Percentiles rank a stretch among this genome's conserved stretches.
These are phyloP conservation scores for Podospora australis DNA, from an alignment of 495 filamentous ascomycete species.

Conservation along the genomic window DNA sequence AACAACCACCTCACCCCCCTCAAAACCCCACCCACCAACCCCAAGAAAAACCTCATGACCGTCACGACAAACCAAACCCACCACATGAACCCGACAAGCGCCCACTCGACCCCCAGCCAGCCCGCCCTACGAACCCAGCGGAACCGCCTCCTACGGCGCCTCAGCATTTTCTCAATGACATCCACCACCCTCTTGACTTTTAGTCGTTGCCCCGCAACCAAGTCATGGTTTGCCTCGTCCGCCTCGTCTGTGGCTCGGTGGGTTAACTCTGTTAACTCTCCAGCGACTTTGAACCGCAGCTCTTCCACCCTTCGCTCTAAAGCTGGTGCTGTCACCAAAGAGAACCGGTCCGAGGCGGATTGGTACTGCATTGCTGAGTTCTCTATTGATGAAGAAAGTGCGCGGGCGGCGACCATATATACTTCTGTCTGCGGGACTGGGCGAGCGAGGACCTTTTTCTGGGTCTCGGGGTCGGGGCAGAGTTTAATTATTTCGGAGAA, in stretches of 20 bases:
- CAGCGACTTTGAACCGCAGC: conserved; percentile 29
- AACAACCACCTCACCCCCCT: conserved; percentile 66
- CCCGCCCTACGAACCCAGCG: conserved; percentile 63
- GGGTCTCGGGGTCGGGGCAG: conserved; percentile 17
- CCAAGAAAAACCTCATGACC: conserved; percentile 55
- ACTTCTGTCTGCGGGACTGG: conserved; percentile 54
- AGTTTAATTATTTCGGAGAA: conserved; percentile 33
- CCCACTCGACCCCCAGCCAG: conserved; percentile 73
- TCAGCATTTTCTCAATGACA: conserved; percentile 65
- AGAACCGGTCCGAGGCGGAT: conserved; percentile 40
- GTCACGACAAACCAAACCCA: conserved; percentile 77
- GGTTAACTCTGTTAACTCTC: conserved; percentile 48
- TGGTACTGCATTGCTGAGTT: conserved; percentile 49
- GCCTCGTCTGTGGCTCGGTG: conserved; percentile 65
- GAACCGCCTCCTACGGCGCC: conserved; percentile 59
- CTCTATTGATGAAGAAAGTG: conserved; percentile 53
- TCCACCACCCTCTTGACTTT: conserved; percentile 73
- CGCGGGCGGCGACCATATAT: conserved; percentile 61
- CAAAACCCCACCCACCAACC: conserved; percentile 51
- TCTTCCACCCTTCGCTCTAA: conserved; percentile 33
- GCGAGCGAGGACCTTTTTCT: conserved; percentile 28
- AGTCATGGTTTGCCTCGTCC: conserved; percentile 63
- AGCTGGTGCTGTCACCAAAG: conserved; percentile 21
- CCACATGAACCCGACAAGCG: conserved; percentile 73
- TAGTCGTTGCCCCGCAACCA: conserved; percentile 67